These are phyloP conservation scores for Metschnikowia santaceciliae DNA, from an alignment of 805 yeast genomes.

Conservation along the genomic window DNA sequence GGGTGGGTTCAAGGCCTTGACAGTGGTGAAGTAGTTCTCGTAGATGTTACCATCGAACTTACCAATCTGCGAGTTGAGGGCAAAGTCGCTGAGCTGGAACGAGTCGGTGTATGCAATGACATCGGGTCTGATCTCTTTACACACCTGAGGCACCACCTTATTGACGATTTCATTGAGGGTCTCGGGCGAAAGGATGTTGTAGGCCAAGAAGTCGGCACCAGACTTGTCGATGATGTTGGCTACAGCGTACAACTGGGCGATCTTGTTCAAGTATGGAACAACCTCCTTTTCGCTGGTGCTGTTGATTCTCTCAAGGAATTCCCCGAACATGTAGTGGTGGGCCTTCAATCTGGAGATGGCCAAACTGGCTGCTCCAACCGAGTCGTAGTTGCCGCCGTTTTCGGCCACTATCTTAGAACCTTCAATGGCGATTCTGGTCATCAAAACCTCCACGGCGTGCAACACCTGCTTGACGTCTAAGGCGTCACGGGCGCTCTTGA, in stretches of 20 bases:
- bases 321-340: slow-evolving; percentile 18
- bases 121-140: slow-evolving; percentile 17
- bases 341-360: slow-evolving; percentile 20
- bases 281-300: slow-evolving; percentile 12
- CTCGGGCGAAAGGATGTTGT: slow-evolving; percentile 14
- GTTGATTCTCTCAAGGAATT: slow-evolving; percentile 11
- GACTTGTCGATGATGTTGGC: slow-evolving; percentile 19
- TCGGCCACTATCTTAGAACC: slow-evolving; percentile 17
- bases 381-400: slow-evolving; percentile 17
- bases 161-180: slow-evolving; percentile 16
- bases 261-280: slow-evolving; percentile 13
- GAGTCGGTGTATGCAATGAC: slow-evolving; percentile 19
- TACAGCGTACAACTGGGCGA: slow-evolving; percentile 19
- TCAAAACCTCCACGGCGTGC: slow-evolving; percentile 17
- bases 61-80: slow-evolving; percentile 18
- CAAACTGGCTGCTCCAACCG: slow-evolving; percentile 19
- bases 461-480: slow-evolving; percentile 13
- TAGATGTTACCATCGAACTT: slow-evolving; percentile 19
- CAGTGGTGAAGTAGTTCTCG: slow-evolving; percentile 20
- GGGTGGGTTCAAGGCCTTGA: slow-evolving; percentile 18
- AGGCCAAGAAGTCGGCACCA: slow-evolving; percentile 17
- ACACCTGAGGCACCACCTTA: slow-evolving; percentile 15
- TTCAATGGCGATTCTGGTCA: slow-evolving; percentile 18
- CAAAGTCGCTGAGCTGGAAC: slow-evolving; percentile 18
- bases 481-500: slow-evolving; percentile 12